Percentiles rank a stretch among this genome's conserved stretches.
Conservation (phyloP, 23 red algal species). For the Chondrus crispus region DNA sequence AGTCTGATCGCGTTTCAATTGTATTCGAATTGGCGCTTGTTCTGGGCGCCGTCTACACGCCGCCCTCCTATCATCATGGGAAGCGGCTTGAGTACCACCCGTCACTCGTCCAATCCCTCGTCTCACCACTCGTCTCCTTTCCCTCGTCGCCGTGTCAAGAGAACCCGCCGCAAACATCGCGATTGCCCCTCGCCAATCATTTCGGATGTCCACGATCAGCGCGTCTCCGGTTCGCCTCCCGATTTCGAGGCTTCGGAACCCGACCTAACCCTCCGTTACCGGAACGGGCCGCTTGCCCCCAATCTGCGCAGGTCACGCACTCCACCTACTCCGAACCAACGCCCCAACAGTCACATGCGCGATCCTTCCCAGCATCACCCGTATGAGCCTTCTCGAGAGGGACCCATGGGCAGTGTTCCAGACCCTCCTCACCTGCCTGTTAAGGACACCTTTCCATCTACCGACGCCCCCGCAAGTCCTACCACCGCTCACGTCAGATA, state of each 20-base stretch:
- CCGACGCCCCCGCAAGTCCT: too few species aligned
- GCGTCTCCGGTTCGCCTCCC: background rate
- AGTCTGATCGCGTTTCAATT: too few species aligned
- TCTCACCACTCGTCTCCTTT: background rate
- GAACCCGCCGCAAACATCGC: background rate
- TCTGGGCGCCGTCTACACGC: too few species aligned
- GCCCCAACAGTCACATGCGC: background rate
- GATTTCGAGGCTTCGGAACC: background rate
- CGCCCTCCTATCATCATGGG: background rate
- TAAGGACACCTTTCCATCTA: background rate
- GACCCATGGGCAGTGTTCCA: background rate
- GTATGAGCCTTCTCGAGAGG: background rate
- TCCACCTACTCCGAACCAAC: background rate
- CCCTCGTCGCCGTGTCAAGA: background rate
- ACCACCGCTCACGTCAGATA: slow-evolving; percentile 24
- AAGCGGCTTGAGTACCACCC: background rate
- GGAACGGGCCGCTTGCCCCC: too few species aligned
- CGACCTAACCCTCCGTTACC: background rate
- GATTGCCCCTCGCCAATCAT: background rate
- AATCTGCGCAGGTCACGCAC: too few species aligned
- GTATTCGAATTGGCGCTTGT: too few species aligned
- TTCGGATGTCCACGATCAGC: background rate
- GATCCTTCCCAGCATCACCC: background rate
- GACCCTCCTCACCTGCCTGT: background rate
- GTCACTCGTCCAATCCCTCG: background rate